phyloP scores from a whole-genome alignment of 192 early-diverging fungal species.

The Gaertneriomyces semiglobifer region DNA sequence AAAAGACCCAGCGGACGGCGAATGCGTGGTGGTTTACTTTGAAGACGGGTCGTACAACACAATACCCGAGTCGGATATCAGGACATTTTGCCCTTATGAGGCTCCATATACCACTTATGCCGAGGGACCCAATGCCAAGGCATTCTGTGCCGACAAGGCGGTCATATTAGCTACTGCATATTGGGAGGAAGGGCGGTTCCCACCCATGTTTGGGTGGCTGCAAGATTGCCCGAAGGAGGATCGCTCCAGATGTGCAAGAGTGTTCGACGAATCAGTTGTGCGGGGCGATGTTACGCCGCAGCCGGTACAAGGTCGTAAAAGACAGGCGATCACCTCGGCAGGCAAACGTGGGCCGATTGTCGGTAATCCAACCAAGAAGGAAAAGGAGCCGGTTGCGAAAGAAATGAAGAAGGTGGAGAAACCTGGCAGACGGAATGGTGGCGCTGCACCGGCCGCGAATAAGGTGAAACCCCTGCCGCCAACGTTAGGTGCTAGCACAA shows the following conservation, averaged over 20 bases:
- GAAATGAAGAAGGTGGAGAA: too few relatives aligned
- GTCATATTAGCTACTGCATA: conserved; percentile 48
- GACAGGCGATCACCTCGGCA: too few relatives aligned
- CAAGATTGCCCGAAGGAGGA: conserved; percentile 12
- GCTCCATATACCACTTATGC: conserved; percentile 50
- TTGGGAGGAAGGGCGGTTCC: conserved; percentile 43
- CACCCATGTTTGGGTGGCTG: conserved; percentile 47
- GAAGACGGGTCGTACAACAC: conserved; percentile 55
- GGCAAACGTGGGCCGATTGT: too few relatives aligned
- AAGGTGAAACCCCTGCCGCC: too few relatives aligned
- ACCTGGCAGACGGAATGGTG: too few relatives aligned
- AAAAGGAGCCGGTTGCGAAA: too few relatives aligned
- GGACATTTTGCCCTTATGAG: conserved; percentile 34
- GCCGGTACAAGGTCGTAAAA: too few relatives aligned
- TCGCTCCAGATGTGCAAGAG: conserved; percentile 3
- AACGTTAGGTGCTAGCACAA: too few relatives aligned
- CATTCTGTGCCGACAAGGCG: conserved; percentile 48
- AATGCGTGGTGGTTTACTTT: conserved; percentile 61
- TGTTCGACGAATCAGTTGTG: background rate
- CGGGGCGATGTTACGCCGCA: too few relatives aligned
- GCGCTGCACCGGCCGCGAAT: too few relatives aligned
- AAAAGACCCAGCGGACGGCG: conserved; percentile 45
- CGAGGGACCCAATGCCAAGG: conserved; percentile 37
- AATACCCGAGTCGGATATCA: conserved; percentile 36
- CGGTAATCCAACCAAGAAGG: too few relatives aligned